These are phyloP conservation scores for Smittium culicis DNA, from an alignment of 371 early-diverging fungal species.

Conservation along the genomic window DNA sequence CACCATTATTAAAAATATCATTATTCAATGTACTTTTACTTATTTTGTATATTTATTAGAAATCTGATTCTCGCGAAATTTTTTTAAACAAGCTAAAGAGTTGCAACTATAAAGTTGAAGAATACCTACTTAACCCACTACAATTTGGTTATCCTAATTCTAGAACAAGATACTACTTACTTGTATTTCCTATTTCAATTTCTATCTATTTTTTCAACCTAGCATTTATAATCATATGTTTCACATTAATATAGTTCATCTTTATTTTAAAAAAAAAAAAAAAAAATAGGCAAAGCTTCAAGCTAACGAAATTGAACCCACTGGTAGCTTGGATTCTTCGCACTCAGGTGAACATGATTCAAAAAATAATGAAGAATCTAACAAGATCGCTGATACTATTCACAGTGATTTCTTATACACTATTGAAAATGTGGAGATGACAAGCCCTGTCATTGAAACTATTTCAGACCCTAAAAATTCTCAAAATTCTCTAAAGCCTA, in stretches of 20 bases:
- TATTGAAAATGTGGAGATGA: neutral
- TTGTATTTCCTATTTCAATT: slow-evolving; percentile 21
- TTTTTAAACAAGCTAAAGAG: slow-evolving; percentile 32
- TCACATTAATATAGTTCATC: too few relatives aligned
- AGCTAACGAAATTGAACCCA: too few relatives aligned
- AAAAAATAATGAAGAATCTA: too few relatives aligned
- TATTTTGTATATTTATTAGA: slow-evolving; percentile 18
- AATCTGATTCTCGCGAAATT: slow-evolving; percentile 38
- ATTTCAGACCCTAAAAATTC: neutral
- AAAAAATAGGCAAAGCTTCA: too few relatives aligned
- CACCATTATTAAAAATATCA: too few relatives aligned
- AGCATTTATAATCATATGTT: too few relatives aligned
- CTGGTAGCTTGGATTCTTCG: too few relatives aligned
- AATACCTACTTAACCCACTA: slow-evolving; percentile 44
- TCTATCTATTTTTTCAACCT: too few relatives aligned
- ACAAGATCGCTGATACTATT: neutral
- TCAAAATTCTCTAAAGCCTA: slow-evolving; percentile 7
- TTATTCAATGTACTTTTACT: neutral
- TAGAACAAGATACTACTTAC: slow-evolving; percentile 44
- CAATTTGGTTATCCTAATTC: slow-evolving; percentile 52
- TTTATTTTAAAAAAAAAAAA: too few relatives aligned
- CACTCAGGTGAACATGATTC: too few relatives aligned
- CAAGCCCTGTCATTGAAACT: slow-evolving; percentile 3
- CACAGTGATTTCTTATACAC: neutral
- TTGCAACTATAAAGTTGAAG: slow-evolving; percentile 37